A percentile compares a stretch with the other conserved stretches of the same genome.
Conservation (phyloP, 1,139 yeast genomes). For the Arxiozyma slooffiae region DNA sequence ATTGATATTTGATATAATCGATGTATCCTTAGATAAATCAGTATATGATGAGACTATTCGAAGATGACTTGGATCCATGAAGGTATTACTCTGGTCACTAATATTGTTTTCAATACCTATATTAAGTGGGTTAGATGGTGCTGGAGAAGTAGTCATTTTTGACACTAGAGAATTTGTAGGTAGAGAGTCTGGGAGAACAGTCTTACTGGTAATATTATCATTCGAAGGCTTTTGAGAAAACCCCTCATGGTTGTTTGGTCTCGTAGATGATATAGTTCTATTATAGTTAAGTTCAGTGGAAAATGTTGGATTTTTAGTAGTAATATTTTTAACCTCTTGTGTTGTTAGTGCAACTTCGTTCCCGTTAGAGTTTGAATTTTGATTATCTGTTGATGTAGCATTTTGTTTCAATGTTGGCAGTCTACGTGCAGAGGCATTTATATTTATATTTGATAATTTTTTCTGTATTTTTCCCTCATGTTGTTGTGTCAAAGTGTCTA, state of each 20-base stretch:
- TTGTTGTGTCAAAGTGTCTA: conserved; percentile 46
- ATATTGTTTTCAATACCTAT: not conserved
- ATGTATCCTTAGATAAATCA: not conserved
- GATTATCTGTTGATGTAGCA: not conserved
- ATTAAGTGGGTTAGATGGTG: not conserved
- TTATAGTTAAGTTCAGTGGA: not conserved
- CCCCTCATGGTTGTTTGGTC: not conserved
- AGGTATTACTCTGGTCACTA: not conserved
- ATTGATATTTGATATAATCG: conserved; percentile 6
- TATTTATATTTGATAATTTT: not conserved
- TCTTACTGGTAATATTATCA: not conserved
- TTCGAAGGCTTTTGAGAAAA: not conserved
- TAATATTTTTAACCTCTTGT: not conserved
- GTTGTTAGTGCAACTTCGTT: not conserved
- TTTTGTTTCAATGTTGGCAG: not conserved
- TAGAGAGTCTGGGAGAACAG: not conserved
- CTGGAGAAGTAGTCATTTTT: not conserved
- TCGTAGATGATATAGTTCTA: not conserved
- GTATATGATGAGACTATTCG: not conserved
- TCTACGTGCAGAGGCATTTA: not conserved
- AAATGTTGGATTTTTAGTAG: not conserved
- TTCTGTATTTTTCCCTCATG: not conserved
- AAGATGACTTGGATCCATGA: not conserved
- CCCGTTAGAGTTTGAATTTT: not conserved
- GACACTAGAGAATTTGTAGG: not conserved